phyloP scores from a whole-genome alignment of 1,284 basidiomycete genomes.

The Lignosus rhinocerotis region DNA sequence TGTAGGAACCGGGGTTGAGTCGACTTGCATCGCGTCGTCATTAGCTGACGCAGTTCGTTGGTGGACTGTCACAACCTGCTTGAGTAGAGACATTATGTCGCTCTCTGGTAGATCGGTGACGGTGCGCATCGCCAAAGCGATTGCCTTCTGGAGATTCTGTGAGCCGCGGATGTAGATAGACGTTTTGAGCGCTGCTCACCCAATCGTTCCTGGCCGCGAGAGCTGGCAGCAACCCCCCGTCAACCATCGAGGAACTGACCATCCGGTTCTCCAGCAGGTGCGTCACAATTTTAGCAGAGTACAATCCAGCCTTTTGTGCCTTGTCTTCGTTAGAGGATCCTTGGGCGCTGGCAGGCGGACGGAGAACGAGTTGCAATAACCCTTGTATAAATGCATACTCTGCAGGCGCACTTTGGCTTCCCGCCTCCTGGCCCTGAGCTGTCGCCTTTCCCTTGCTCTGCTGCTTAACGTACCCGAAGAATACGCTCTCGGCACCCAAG shows the following conservation, averaged over 20 bases:
- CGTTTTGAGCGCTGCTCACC: slow-evolving; percentile 43
- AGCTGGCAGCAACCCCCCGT: slow-evolving; percentile 52
- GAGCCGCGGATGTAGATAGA: neutral
- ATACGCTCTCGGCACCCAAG: slow-evolving; percentile 44
- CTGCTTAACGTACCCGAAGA: slow-evolving; percentile 51
- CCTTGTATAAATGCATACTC: slow-evolving; percentile 58
- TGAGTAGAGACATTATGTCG: slow-evolving; percentile 56
- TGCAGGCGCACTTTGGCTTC: slow-evolving; percentile 25
- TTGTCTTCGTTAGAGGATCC: slow-evolving; percentile 26
- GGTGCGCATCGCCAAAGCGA: slow-evolving; percentile 49
- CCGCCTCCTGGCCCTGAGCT: slow-evolving; percentile 4
- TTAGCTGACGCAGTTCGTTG: slow-evolving; percentile 29
- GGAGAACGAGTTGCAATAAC: slow-evolving; percentile 46
- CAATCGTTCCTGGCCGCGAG: slow-evolving; percentile 60
- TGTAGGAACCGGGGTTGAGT: slow-evolving; percentile 42
- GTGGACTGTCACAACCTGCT: slow-evolving; percentile 41
- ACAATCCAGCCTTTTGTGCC: slow-evolving; percentile 27
- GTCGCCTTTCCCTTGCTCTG: slow-evolving; percentile 23
- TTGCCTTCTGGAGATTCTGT: slow-evolving; percentile 45
- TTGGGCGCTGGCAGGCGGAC: slow-evolving; percentile 19
- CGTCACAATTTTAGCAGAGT: slow-evolving; percentile 54
- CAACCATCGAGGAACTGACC: slow-evolving; percentile 60
- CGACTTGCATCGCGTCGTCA: slow-evolving; percentile 58
- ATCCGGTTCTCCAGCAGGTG: slow-evolving; percentile 53
- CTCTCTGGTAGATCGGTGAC: slow-evolving; percentile 64